Evolutionary conservation across 2,329 filamentous ascomycete species (phyloP).

Genomic region (Botrytis elliptica): DNA sequence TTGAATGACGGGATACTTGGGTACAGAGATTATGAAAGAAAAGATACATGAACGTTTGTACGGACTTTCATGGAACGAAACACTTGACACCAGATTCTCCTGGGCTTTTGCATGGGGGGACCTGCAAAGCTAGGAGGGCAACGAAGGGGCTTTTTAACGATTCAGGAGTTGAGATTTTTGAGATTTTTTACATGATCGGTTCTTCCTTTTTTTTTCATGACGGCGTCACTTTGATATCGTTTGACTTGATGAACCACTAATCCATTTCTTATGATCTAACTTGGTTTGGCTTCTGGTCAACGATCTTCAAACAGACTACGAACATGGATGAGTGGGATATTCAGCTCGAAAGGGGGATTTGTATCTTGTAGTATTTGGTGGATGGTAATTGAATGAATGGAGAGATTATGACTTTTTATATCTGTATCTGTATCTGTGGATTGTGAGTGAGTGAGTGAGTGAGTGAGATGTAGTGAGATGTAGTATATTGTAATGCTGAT

Average conservation of each 20-base stretch:
- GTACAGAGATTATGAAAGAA: slow-evolving; percentile 15
- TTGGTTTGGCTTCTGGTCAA: slow-evolving; percentile 14
- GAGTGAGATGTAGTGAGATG: too few species aligned
- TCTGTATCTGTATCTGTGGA: background rate
- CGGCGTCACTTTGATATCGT: slow-evolving; percentile 34
- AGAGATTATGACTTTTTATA: slow-evolving; percentile 31
- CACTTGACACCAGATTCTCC: slow-evolving; percentile 38
- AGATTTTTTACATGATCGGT: slow-evolving; percentile 37
- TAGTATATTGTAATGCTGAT: too few species aligned
- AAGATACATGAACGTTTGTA: slow-evolving; percentile 26
- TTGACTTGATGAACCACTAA: slow-evolving; percentile 19
- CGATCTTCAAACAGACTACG: slow-evolving; percentile 10
- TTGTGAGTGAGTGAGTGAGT: background rate
- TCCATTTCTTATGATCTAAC: slow-evolving; percentile 4
- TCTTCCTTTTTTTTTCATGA: slow-evolving; percentile 30
- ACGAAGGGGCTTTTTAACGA: slow-evolving; percentile 38
- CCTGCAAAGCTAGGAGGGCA: slow-evolving; percentile 34
- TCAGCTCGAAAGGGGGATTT: slow-evolving; percentile 25
- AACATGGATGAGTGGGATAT: slow-evolving; percentile 13
- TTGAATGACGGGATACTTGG: slow-evolving; percentile 20
- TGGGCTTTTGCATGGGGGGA: slow-evolving; percentile 38
- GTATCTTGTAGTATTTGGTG: slow-evolving; percentile 38
- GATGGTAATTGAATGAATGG: slow-evolving; percentile 34
- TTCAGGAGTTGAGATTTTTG: slow-evolving; percentile 41
- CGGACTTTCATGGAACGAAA: slow-evolving; percentile 22